Percentiles rank a stretch among this genome's conserved stretches.
phyloP scores from a whole-genome alignment of 352 stramenopile genomes.

The Phytophthora kernoviae region DNA sequence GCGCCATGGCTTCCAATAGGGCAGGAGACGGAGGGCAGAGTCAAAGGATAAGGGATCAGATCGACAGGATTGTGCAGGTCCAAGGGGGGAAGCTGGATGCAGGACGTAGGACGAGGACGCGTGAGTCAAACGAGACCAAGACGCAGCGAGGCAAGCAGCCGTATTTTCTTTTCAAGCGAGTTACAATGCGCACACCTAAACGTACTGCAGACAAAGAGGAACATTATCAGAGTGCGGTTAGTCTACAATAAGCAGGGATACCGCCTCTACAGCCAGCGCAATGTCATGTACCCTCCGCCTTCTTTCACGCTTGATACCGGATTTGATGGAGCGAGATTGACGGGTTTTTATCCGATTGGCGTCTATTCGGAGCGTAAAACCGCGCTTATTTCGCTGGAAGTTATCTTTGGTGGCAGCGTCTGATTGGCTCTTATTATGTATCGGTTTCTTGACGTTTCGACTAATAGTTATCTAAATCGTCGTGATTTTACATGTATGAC shows the following conservation, averaged over 20 bases:
- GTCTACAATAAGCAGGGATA: too few relatives aligned
- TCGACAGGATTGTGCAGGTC: background rate
- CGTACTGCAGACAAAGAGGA: slow-evolving; percentile 7
- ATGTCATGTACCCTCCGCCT: background rate
- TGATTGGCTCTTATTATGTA: slow-evolving; percentile 27
- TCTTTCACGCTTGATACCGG: background rate
- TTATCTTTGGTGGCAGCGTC: slow-evolving; percentile 30
- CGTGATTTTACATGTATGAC: too few relatives aligned
- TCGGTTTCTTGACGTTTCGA: background rate
- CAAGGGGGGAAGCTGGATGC: background rate
- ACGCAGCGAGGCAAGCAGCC: slow-evolving; percentile 7
- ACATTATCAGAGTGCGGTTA: background rate
- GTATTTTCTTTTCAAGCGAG: slow-evolving; percentile 3
- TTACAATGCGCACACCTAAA: background rate
- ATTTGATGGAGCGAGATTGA: background rate
- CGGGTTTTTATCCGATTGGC: background rate
- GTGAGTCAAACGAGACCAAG: slow-evolving; percentile 2
- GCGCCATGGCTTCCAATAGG: slow-evolving; percentile 17
- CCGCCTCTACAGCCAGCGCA: too few relatives aligned
- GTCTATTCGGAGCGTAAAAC: slow-evolving; percentile 20
- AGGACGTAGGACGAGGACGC: background rate
- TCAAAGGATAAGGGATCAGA: background rate
- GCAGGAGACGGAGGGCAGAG: slow-evolving; percentile 1
- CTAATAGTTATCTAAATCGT: background rate
- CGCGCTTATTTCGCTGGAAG: slow-evolving; percentile 5